Percentiles rank a stretch among this genome's conserved stretches.
phyloP scores from a whole-genome alignment of 768 basidiomycete genomes.

The Dioszegia aurantiaca region DNA sequence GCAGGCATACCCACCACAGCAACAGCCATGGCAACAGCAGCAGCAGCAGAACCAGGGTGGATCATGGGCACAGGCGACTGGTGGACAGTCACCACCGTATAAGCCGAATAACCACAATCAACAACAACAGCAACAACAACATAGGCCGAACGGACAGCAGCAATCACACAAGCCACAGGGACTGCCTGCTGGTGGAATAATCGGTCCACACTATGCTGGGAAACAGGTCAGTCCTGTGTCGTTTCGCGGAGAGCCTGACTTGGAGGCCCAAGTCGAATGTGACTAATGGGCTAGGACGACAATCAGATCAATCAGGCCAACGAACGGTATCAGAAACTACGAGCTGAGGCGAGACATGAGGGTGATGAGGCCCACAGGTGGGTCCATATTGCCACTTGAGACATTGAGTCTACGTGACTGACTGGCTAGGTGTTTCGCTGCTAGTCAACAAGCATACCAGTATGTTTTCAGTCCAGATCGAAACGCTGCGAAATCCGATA shows the following conservation, averaged over 20 bases:
- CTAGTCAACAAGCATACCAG: constrained; percentile 72
- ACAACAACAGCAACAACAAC: constrained; percentile 34
- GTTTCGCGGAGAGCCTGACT: no score
- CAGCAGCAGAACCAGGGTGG: constrained; percentile 20
- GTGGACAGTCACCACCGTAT: constrained; percentile 17
- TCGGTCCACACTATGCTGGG: constrained; percentile 36
- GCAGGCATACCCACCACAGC: constrained; percentile 32
- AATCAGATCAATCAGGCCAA: constrained; percentile 64
- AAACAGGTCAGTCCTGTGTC: constrained; percentile 24
- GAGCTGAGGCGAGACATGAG: constrained; percentile 72
- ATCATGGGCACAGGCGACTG: constrained; percentile 31
- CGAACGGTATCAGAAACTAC: constrained; percentile 65
- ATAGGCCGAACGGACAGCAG: constrained; percentile 19
- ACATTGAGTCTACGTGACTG: constrained; percentile 52
- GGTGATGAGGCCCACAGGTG: constrained; percentile 59
- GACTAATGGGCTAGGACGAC: constrained; percentile 42
- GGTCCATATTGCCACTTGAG: constrained; percentile 42
- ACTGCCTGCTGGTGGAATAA: constrained; percentile 33
- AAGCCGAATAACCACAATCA: constrained; percentile 21
- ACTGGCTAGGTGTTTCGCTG: constrained; percentile 43
- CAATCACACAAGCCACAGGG: constrained; percentile 25
- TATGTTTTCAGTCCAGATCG: constrained; percentile 34
- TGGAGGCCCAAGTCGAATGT: background rate
- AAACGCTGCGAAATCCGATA: no score
- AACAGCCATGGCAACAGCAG: constrained; percentile 30